Percentiles rank a stretch among this genome's conserved stretches.
Conservation (phyloP, 2,329 filamentous ascomycete genomes). For the Alternaria infectoria region DNA sequence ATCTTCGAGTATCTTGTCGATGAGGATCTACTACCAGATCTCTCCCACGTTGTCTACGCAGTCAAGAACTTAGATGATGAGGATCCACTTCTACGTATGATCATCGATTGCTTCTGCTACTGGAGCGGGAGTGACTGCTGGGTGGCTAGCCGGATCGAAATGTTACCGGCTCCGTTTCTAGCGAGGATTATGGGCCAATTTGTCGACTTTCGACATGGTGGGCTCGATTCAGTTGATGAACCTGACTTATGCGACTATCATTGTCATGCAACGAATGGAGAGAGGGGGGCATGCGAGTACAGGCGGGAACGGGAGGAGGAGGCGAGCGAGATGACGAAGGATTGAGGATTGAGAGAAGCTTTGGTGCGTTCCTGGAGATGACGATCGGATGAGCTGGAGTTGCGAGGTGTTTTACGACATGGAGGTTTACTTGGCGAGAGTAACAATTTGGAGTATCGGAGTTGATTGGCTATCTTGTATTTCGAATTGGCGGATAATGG, state of each 20-base stretch:
- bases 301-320: not conserved
- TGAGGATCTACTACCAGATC: too few species aligned
- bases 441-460: not conserved
- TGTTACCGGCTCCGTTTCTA: too few species aligned
- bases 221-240: too few species aligned
- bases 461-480: not conserved
- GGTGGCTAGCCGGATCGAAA: not conserved
- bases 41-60: too few species aligned
- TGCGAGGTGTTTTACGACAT: not conserved
- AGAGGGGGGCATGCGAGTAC: not conserved
- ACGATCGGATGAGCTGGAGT: not conserved
- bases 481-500: not conserved
- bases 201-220: too few species aligned
- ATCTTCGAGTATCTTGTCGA: not conserved
- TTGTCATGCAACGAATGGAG: not conserved
- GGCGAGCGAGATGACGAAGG: not conserved
- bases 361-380: not conserved
- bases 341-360: not conserved
- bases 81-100: not conserved
- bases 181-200: too few species aligned
- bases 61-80: not conserved
- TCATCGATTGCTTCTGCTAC: not conserved
- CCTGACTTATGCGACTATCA: not conserved
- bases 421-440: not conserved
- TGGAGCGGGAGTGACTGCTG: not conserved